Percentiles rank a stretch among this genome's conserved stretches.
Conservation (phyloP, 768 basidiomycete species). For the Tricholoma furcatifolium region DNA sequence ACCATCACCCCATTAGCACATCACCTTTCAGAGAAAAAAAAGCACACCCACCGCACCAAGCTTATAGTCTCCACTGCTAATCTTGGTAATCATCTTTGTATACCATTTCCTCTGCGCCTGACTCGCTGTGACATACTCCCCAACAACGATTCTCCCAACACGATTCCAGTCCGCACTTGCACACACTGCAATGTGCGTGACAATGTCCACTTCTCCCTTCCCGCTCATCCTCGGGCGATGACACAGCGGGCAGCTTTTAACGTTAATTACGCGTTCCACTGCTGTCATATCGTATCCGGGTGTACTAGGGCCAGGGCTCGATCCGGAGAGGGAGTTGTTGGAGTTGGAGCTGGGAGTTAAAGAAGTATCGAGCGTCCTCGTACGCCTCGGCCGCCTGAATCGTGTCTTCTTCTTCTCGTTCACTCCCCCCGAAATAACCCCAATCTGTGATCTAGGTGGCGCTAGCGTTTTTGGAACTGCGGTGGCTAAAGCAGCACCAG, state of each 20-base stretch:
- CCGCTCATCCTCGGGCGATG: conserved; percentile 82
- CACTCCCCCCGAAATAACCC: neutral
- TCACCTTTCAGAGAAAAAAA: conserved; percentile 1
- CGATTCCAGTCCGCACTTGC: conserved; percentile 91
- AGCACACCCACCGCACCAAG: conserved; percentile 76
- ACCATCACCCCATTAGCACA: neutral
- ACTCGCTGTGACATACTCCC: conserved; percentile 90
- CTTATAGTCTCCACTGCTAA: conserved; percentile 83
- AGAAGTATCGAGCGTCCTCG: conserved; percentile 3
- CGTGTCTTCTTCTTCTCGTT: conserved; percentile 15
- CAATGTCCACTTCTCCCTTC: conserved; percentile 90
- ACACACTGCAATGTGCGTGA: conserved; percentile 96
- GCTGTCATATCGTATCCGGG: conserved; percentile 24
- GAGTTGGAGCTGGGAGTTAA: conserved; percentile 11
- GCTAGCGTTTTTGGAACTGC: neutral
- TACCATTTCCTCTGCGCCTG: conserved; percentile 99
- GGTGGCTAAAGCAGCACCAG: neutral
- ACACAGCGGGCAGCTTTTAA: conserved; percentile 92
- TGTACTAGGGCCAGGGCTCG: neutral
- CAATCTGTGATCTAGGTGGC: neutral
- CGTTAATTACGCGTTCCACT: conserved; percentile 89
- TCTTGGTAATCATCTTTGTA: conserved; percentile 84
- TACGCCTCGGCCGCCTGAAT: conserved; percentile 17
- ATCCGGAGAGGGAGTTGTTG: neutral
- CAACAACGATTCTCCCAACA: conserved; percentile 87